Conservation (phyloP, 257 asterid genomes). For the Parsonsia alboflavescens region DNA sequence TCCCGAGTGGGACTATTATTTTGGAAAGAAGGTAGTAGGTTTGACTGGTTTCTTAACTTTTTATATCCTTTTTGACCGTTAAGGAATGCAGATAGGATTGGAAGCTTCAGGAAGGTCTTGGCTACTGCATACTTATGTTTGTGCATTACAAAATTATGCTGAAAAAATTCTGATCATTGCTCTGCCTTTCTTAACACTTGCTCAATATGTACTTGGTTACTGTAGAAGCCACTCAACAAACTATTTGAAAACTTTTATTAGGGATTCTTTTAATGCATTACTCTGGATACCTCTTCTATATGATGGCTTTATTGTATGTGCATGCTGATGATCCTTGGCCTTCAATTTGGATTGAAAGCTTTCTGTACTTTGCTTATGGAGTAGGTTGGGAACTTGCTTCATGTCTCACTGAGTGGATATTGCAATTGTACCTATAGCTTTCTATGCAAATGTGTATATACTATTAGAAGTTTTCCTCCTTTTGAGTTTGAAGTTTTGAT, state of each 20-base stretch:
- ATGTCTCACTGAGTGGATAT: background rate
- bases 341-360: background rate
- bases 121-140: background rate
- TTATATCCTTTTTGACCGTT: background rate
- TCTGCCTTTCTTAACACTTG: background rate
- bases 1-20: no score
- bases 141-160: background rate
- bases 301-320: background rate
- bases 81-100: background rate
- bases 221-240: background rate
- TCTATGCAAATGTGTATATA: background rate
- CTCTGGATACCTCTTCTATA: background rate
- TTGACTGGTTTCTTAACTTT: background rate
- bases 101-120: background rate
- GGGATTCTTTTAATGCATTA: background rate
- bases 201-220: background rate
- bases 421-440: background rate
- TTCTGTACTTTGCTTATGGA: background rate
- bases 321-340: background rate
- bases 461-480: background rate
- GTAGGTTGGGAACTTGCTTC: background rate
- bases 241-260: background rate
- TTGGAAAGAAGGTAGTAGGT: no score
- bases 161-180: background rate
- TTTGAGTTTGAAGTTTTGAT: no score